Evolutionary conservation across 176 grass and related monocot species (phyloP).

Genomic region (Coix lacrymajobi): DNA sequence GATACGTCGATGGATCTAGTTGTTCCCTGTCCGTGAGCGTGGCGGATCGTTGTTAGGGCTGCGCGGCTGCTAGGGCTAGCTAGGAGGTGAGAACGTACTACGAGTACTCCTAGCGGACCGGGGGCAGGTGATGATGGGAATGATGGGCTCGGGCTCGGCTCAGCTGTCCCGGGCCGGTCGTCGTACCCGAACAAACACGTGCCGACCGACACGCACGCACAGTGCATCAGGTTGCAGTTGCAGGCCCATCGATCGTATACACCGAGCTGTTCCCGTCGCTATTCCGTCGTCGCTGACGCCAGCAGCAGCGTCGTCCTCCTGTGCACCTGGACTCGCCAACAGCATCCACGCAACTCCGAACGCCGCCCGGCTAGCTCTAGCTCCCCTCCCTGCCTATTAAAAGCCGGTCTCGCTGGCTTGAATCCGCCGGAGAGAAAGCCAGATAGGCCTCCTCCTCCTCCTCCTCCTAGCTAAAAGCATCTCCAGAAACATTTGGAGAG

Average conservation of each 20-base stretch:
- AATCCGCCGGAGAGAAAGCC: not conserved
- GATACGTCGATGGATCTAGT: too few species aligned
- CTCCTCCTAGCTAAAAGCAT: not conserved
- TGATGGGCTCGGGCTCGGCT: too few species aligned
- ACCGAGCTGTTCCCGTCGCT: not conserved
- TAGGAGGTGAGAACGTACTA: too few species aligned
- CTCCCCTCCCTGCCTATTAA: constrained; percentile 12
- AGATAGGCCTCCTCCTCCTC: not conserved
- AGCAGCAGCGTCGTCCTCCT: too few species aligned
- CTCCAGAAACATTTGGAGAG: not conserved
- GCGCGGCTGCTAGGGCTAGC: too few species aligned
- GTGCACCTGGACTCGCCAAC: constrained; percentile 16
- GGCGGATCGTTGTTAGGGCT: too few species aligned
- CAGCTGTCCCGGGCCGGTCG: not conserved
- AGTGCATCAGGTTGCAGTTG: too few species aligned
- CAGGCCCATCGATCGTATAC: not conserved
- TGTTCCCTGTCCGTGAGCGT: too few species aligned
- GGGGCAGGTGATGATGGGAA: too few species aligned
- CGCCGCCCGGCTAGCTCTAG: too few species aligned
- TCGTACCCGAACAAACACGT: not conserved
- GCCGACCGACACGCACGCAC: not conserved
- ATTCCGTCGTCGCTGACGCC: not conserved
- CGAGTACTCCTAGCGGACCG: too few species aligned
- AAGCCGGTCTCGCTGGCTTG: not conserved
- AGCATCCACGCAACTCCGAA: constrained; percentile 4